phyloP scores from a whole-genome alignment of 345 rosid species.

The Murraya paniculata region DNA sequence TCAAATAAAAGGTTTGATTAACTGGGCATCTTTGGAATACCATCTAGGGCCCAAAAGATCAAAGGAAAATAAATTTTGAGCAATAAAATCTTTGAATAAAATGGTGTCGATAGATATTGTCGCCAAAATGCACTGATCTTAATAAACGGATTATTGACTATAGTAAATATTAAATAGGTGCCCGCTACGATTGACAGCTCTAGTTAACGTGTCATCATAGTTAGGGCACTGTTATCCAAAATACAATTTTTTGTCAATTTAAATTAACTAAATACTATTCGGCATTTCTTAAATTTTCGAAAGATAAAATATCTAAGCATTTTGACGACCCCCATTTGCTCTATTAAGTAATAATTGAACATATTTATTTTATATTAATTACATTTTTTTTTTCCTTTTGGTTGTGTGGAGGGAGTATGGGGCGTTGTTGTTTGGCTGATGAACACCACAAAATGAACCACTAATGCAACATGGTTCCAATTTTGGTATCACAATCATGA shows the following conservation, averaged over 20 bases:
- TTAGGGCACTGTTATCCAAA: background rate
- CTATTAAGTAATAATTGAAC: background rate
- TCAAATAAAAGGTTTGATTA: background rate
- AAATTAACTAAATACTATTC: background rate
- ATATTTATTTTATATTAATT: no score
- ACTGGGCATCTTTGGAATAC: background rate
- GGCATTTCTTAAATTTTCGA: background rate
- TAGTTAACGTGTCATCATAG: no score
- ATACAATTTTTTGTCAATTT: background rate
- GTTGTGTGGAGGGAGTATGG: no score
- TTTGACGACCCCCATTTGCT: background rate
- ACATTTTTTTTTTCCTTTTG: no score
- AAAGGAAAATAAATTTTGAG: background rate
- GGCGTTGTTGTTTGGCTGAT: background rate
- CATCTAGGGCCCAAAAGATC: conserved; percentile 1
- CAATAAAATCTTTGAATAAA: background rate
- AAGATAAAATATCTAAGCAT: background rate
- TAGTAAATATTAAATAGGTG: no score
- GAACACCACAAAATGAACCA: conserved; percentile 12
- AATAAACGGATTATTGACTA: no score
- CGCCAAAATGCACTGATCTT: no score
- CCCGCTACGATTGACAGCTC: fast-evolving
- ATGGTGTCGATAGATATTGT: background rate
- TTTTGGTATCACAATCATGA: conserved; percentile 23
- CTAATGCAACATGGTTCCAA: conserved; percentile 27